phyloP scores from a whole-genome alignment of 805 yeast genomes.

The Dipodascus geniculatus region DNA sequence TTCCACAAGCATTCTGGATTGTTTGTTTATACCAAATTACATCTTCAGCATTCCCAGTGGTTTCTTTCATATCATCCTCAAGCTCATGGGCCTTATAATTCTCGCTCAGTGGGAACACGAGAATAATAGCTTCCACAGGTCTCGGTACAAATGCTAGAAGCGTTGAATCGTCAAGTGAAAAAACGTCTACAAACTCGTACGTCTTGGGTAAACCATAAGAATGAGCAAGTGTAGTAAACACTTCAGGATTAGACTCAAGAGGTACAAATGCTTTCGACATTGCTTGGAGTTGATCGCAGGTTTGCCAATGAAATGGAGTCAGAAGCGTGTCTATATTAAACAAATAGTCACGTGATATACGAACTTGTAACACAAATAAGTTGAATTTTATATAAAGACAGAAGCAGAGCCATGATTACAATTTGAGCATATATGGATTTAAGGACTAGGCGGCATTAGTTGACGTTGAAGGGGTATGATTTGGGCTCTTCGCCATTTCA shows the following conservation, averaged over 20 bases:
- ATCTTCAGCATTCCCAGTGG: conserved; percentile 15
- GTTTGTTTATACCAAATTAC: conserved; percentile 78
- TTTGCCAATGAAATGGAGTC: too few species aligned
- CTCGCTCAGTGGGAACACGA: conserved; percentile 70
- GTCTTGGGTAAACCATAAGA: conserved; percentile 54
- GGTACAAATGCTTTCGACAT: conserved; percentile 44
- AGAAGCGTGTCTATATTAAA: too few species aligned
- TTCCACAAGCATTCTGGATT: conserved; percentile 83
- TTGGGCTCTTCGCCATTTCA: too few species aligned
- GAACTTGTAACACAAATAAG: too few species aligned
- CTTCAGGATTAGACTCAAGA: conserved; percentile 79
- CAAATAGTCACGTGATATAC: too few species aligned
- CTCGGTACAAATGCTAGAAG: conserved; percentile 68
- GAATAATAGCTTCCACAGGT: conserved; percentile 64
- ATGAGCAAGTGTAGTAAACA: conserved; percentile 59
- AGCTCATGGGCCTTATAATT: conserved; percentile 42
- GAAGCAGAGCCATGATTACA: too few species aligned
- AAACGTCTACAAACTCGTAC: conserved; percentile 65
- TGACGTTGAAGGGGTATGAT: too few species aligned
- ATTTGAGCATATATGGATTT: too few species aligned
- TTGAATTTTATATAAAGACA: too few species aligned
- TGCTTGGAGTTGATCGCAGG: too few species aligned
- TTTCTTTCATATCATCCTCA: conserved; percentile 27
- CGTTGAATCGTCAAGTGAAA: conserved; percentile 76
- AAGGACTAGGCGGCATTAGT: too few species aligned